Evolutionary conservation across 2,329 filamentous ascomycete species (phyloP).

Genomic region (Calonectria ilicicola): DNA sequence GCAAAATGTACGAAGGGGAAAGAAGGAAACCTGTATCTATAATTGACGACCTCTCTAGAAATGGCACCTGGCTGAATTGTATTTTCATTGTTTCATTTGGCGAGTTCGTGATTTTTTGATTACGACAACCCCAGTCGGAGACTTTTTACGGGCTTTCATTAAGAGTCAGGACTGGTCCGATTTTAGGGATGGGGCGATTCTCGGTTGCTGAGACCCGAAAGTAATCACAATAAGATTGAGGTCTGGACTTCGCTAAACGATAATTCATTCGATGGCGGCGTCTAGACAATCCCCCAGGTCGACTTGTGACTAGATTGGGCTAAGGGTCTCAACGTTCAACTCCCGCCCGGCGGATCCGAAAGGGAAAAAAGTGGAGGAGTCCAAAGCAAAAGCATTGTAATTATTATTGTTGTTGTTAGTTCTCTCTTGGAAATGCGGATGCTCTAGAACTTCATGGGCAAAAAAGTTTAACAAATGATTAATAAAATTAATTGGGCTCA

Average conservation of each 20-base stretch:
- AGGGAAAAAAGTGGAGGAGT: neutral
- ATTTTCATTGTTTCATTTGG: neutral
- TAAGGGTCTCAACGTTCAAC: neutral
- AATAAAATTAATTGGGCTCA: neutral
- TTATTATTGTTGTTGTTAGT: neutral
- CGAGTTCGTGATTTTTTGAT: neutral
- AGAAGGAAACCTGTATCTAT: neutral
- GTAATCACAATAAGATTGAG: constrained; percentile 20
- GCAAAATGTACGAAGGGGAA: constrained; percentile 4
- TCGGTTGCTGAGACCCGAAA: neutral
- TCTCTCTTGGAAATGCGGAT: neutral
- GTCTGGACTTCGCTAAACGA: neutral
- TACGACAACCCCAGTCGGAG: neutral
- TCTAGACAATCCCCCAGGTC: neutral
- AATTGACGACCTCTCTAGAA: constrained; percentile 8
- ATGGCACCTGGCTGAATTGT: neutral
- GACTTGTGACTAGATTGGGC: neutral
- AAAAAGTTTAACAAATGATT: constrained; percentile 11
- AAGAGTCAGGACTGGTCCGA: neutral
- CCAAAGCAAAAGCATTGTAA: neutral
- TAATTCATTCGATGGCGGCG: neutral
- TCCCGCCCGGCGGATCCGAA: neutral
- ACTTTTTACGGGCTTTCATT: neutral
- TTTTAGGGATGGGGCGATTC: constrained; percentile 2
- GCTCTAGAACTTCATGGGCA: neutral